Percentiles rank a stretch among this genome's conserved stretches.
phyloP scores from a whole-genome alignment of 306 rosid species.

The Hippophae rhamnoides region DNA sequence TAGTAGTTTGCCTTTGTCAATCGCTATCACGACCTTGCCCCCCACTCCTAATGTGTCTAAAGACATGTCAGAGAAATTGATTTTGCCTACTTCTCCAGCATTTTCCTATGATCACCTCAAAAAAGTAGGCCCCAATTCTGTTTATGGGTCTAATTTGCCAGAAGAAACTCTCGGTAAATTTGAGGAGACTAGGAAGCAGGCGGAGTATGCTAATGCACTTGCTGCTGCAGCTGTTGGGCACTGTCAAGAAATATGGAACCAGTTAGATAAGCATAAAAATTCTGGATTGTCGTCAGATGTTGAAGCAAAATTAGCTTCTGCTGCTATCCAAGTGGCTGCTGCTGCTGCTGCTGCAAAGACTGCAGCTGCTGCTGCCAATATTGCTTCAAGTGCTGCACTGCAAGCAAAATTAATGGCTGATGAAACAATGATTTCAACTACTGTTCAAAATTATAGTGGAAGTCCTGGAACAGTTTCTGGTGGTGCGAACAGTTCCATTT shows the following conservation, averaged over 20 bases:
- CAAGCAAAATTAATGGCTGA: constrained; percentile 92
- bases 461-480: constrained; percentile 28
- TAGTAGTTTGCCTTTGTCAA: constrained; percentile 28
- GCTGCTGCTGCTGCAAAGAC: constrained; percentile 96
- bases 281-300: constrained; percentile 59
- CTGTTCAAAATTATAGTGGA: constrained; percentile 30
- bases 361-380: constrained; percentile 93
- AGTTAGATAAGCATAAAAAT: constrained; percentile 65
- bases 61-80: constrained; percentile 40
- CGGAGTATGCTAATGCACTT: constrained; percentile 76
- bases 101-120: constrained; percentile 29
- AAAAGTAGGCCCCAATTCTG: constrained; percentile 30
- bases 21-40: constrained; percentile 20
- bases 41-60: constrained; percentile 39
- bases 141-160: constrained; percentile 40
- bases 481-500: constrained; percentile 42
- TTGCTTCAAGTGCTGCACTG: constrained; percentile 88
- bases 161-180: constrained; percentile 64
- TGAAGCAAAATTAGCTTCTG: constrained; percentile 78
- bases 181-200: constrained; percentile 68
- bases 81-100: constrained; percentile 27
- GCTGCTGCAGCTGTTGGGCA: constrained; percentile 77
- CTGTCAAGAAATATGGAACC: constrained; percentile 79
- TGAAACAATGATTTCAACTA: constrained; percentile 47
- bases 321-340: constrained; percentile 72